Evolutionary conservation across 2,329 filamentous ascomycete genomes (phyloP), one percentile per base, ranked within the genome.

Genomic region (Paraphoma chrysanthemicola): DNA sequence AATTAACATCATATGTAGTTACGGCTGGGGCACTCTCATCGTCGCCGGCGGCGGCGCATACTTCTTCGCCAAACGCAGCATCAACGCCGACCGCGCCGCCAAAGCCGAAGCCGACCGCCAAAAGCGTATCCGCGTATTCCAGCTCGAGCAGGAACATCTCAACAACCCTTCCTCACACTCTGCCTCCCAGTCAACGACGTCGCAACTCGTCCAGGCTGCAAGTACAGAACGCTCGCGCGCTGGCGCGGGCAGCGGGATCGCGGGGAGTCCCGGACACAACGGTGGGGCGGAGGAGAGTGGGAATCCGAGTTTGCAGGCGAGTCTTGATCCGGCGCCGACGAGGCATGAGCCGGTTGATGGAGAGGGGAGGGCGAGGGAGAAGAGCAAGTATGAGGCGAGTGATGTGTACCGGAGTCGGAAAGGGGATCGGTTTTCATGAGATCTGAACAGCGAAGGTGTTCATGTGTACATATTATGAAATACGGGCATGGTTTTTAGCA

Each of bases 31-130:
- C 68, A 86, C 92, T 48, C 86, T 98, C 52, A 95, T 93, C 74
- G 83, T 69, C 50, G 92, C 93, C 66, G 95, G 94, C 73, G 95
- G 88, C 64, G 91, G 90, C 62, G 93, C 94, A 71, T 99, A 98
- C 83, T 93, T 91, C 82, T 97, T 97, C 76, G 95, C 95, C 63
- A 99, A 99, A 84, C 86, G 87, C 73, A 89, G 89, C 77, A 96
- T 99, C 85, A 97, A 97, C 75, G 91, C 91, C 67, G 93, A 97
- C 78, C 91, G 94, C 63, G 88, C 90, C 59, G 85, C 86, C 67
- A 88, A 90, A 80, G 89, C 75, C 85, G 80, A 85, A 84, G 68
- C 69, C 53, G 75, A 74, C 56, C 71, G 63, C 48, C 63, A 65
- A 51, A 75, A 74, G 53, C 71, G 73, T 36, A 48, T 64, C 36